Evolutionary conservation across 208 protist species (phyloP).

Genomic region (Leishmania major): DNA sequence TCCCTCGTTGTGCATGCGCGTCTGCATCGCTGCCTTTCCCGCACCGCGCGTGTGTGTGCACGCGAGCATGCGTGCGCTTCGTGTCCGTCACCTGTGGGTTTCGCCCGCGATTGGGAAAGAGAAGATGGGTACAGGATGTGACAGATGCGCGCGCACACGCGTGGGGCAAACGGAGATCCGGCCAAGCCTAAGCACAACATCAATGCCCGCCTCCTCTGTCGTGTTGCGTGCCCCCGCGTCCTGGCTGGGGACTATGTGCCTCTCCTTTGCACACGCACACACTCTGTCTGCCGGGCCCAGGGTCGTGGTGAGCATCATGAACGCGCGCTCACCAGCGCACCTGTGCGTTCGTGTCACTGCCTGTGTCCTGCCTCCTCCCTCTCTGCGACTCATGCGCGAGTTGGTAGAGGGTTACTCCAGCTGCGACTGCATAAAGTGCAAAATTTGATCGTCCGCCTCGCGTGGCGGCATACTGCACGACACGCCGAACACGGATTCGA

Average conservation of each 20-base stretch:
- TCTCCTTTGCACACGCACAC: background rate
- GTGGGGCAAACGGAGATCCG: background rate
- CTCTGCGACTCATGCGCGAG: background rate
- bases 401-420: background rate
- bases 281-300: background rate
- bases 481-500: conserved; percentile 22
- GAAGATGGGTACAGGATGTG: background rate
- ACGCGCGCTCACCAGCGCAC: background rate
- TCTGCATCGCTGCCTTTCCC: background rate
- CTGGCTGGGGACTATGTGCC: background rate
- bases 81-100: too few relatives aligned
- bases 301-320: background rate
- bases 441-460: conserved; percentile 20
- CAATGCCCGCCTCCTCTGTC: background rate
- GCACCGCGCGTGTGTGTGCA: background rate
- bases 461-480: conserved; percentile 9
- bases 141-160: background rate
- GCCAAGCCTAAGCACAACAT: background rate
- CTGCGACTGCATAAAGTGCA: conserved; percentile 13
- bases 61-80: background rate
- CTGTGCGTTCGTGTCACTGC: background rate
- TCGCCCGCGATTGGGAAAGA: background rate
- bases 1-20: background rate
- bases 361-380: background rate
- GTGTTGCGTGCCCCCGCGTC: background rate